A percentile compares a stretch with the other conserved stretches of the same genome.
These are phyloP conservation scores for Exophiala viscosa DNA, from an alignment of 2,329 filamentous ascomycete species.

Conservation along the genomic window DNA sequence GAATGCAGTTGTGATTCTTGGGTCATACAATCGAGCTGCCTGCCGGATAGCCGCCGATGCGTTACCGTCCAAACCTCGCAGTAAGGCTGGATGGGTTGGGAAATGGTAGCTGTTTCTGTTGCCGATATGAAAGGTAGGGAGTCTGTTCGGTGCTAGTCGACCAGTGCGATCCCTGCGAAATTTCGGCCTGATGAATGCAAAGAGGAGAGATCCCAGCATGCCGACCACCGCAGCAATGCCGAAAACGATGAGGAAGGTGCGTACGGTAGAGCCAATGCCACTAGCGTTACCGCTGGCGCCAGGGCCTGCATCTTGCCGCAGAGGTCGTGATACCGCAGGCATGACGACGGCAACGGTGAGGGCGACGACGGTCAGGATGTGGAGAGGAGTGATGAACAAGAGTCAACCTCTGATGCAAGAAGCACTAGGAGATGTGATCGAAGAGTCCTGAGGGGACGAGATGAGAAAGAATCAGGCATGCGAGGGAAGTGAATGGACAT, in stretches of 20 bases:
- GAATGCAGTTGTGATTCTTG: slow-evolving; percentile 22
- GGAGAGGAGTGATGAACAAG: too few relatives aligned
- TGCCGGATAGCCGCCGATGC: slow-evolving; percentile 7
- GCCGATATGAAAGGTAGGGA: neutral
- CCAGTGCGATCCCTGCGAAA: slow-evolving; percentile 15
- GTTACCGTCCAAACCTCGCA: slow-evolving; percentile 13
- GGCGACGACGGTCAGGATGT: neutral
- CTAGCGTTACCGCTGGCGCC: slow-evolving; percentile 6
- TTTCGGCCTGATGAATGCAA: slow-evolving; percentile 21
- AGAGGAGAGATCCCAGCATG: slow-evolving; percentile 18
- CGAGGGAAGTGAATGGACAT: too few relatives aligned
- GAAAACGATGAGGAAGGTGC: slow-evolving; percentile 20
- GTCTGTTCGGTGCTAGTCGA: neutral
- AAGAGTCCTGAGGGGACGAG: too few relatives aligned
- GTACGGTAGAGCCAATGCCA: slow-evolving; percentile 1
- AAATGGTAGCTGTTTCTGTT: slow-evolving; percentile 8
- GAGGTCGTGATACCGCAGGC: slow-evolving; percentile 10
- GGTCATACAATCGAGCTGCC: slow-evolving; percentile 19
- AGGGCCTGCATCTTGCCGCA: slow-evolving; percentile 1
- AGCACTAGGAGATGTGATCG: too few relatives aligned
- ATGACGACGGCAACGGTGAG: slow-evolving; percentile 1
- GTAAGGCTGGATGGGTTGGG: slow-evolving; percentile 22
- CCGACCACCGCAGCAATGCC: slow-evolving; percentile 18
- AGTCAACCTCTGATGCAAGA: too few relatives aligned
- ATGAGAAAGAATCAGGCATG: too few relatives aligned